Evolutionary conservation across 2,329 filamentous ascomycete species (phyloP).

Genomic region (Penicillium sp.): DNA sequence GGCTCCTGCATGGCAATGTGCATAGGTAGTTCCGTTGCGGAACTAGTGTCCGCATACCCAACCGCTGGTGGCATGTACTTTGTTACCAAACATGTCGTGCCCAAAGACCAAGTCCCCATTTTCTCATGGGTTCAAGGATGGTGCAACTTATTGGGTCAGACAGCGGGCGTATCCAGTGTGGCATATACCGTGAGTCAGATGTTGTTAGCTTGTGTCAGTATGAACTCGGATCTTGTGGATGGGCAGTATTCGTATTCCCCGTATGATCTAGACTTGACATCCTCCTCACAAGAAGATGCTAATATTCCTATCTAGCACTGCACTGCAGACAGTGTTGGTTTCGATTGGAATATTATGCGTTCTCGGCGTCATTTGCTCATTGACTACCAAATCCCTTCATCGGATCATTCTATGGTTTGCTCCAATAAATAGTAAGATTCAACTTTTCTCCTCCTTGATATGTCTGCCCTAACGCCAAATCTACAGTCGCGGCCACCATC

Average conservation of each 20-base stretch:
- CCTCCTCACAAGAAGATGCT: neutral
- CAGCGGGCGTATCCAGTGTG: slow-evolving; percentile 62
- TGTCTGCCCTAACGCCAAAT: neutral
- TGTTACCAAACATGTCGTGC: slow-evolving; percentile 66
- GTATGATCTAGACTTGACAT: slow-evolving; percentile 40
- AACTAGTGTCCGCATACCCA: slow-evolving; percentile 66
- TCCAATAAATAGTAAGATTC: slow-evolving; percentile 59
- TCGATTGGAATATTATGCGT: slow-evolving; percentile 57
- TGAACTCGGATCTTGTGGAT: slow-evolving; percentile 58
- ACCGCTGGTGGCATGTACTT: slow-evolving; percentile 70
- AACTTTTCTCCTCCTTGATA: neutral
- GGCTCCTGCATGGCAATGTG: slow-evolving; percentile 65
- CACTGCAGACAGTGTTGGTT: slow-evolving; percentile 60
- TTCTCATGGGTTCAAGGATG: slow-evolving; percentile 69
- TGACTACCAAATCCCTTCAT: slow-evolving; percentile 62
- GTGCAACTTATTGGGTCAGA: slow-evolving; percentile 67
- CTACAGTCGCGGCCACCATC: slow-evolving; percentile 57
- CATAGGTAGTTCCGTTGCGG: slow-evolving; percentile 65
- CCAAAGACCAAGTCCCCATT: slow-evolving; percentile 60
- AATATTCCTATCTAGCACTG: slow-evolving; percentile 45
- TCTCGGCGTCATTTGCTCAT: slow-evolving; percentile 62
- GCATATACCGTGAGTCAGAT: slow-evolving; percentile 66
- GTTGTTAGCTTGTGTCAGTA: slow-evolving; percentile 61
- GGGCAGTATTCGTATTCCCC: slow-evolving; percentile 57
- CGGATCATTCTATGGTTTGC: slow-evolving; percentile 65